Evolutionary conservation across 2,329 filamentous ascomycete species (phyloP).

Genomic region (Paecilomyces sp.): DNA sequence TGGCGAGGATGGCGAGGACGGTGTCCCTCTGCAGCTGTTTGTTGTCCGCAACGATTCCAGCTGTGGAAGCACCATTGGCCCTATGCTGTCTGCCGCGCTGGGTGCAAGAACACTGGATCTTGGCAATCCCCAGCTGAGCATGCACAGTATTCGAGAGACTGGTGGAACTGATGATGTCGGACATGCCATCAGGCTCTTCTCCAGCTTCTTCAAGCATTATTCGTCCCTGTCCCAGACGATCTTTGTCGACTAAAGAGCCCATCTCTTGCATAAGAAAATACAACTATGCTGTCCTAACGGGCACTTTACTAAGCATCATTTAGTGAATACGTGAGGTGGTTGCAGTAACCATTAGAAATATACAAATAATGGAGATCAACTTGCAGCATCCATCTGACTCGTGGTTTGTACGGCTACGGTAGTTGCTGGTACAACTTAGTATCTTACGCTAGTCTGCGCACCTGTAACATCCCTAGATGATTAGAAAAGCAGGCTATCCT

Average conservation of each 20-base stretch:
- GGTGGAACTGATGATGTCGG: conserved; percentile 82
- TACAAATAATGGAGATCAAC: too few relatives aligned
- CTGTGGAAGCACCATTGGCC: conserved; percentile 94
- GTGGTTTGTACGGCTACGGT: too few relatives aligned
- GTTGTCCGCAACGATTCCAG: conserved; percentile 93
- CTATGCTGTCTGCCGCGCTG: conserved; percentile 84
- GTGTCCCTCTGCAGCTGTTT: conserved; percentile 87
- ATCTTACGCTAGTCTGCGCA: too few relatives aligned
- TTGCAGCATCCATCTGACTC: too few relatives aligned
- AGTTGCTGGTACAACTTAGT: too few relatives aligned
- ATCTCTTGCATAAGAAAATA: conserved; percentile 6
- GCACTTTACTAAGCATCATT: neutral
- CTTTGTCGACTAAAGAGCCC: conserved; percentile 59
- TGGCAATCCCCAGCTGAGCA: conserved; percentile 88
- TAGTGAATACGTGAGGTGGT: too few relatives aligned
- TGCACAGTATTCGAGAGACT: conserved; percentile 96
- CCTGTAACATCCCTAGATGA: too few relatives aligned
- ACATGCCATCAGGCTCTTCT: conserved; percentile 77
- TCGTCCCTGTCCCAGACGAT: conserved; percentile 77
- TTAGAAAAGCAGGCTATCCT: too few relatives aligned
- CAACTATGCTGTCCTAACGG: neutral
- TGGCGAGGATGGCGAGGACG: conserved; percentile 48
- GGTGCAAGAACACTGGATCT: conserved; percentile 86
- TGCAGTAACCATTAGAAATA: too few relatives aligned
- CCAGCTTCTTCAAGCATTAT: conserved; percentile 79